Conservation (phyloP, 2,329 filamentous ascomycete genomes). For the Colletotrichum filicis region DNA sequence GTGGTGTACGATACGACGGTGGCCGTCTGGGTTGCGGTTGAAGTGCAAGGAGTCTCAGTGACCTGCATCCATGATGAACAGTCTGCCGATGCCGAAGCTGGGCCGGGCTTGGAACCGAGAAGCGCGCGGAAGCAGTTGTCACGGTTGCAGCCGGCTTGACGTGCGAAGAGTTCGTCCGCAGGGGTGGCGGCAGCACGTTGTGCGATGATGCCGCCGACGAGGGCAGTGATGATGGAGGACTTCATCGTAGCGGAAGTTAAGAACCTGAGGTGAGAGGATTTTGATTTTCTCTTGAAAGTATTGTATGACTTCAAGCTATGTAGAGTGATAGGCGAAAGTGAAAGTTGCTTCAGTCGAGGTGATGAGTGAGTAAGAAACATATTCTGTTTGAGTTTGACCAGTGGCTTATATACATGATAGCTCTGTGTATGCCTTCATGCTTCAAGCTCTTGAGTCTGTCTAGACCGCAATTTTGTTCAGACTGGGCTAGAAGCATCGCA, state of each 20-base stretch:
- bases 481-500: background rate
- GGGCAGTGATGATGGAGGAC: background rate
- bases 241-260: background rate
- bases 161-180: conserved; percentile 11
- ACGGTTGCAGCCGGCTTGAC: conserved; percentile 14
- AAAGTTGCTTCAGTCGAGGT: background rate
- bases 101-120: conserved; percentile 6
- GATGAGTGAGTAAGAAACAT: background rate
- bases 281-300: background rate
- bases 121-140: conserved; percentile 22
- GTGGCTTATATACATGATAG: background rate
- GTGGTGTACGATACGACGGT: conserved; percentile 15
- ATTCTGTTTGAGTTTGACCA: background rate
- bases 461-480: background rate
- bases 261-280: background rate
- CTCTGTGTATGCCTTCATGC: background rate
- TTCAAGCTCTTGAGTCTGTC: background rate
- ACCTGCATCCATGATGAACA: conserved; percentile 14
- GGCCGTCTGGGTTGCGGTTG: conserved; percentile 10
- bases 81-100: conserved; percentile 5
- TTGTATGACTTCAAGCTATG: background rate
- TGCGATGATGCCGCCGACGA: background rate
- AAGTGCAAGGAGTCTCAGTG: conserved; percentile 9
- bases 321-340: background rate
- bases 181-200: conserved; percentile 12